Evolutionary conservation across 1,284 basidiomycete genomes (phyloP), one percentile per base, ranked within the genome.

Genomic region (Athelia psychrophila): DNA sequence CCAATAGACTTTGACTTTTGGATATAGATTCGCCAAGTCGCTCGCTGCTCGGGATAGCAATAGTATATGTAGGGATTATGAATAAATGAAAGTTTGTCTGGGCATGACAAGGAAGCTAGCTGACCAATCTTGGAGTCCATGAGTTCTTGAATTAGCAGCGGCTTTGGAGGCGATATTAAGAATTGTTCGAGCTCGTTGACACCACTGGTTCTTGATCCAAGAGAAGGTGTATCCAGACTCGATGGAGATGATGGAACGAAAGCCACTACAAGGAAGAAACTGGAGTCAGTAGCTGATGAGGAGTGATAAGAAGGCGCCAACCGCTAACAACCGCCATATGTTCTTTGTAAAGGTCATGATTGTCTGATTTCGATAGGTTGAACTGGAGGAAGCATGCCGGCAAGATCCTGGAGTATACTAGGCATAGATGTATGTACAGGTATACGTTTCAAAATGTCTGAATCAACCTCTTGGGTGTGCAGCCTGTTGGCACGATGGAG

Each of bases 261-360:
- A 53, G 62, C 64, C 50, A 57, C 51, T 60, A 48, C 47, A 20
- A 13, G 23, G 61, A 47, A 1, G 59, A 55, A 16, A 53, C 65
- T n/a, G n/a, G n/a, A 62, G 44, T 44, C 46, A 52, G 13, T 30
- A 51, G 22, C 49, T 20, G 33, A 49, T 47, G 36, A 5, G 16
- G n/a, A n/a, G n/a, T n/a, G 8, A 20, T 24, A n/a, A 40, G 36
- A 36, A 23, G 47, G 6, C 84, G 61, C 81, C 81, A 83, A n/a
- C 83, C 84, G 59, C 79, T 71, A 2, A 84, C 74, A 25, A 83
- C 60, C 74, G 6, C 65, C n/a, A n/a, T n/a, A n/a, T n/a, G n/a
- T n/a, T n/a, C n/a, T n/a, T n/a, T n/a, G n/a, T n/a, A n/a, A n/a
- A n/a, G n/a, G n/a, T n/a, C n/a, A n/a, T n/a, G n/a, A 66, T 23